Evolutionary conservation across 2,329 filamentous ascomycete species (phyloP).

Genomic region (Amauroascus niger): DNA sequence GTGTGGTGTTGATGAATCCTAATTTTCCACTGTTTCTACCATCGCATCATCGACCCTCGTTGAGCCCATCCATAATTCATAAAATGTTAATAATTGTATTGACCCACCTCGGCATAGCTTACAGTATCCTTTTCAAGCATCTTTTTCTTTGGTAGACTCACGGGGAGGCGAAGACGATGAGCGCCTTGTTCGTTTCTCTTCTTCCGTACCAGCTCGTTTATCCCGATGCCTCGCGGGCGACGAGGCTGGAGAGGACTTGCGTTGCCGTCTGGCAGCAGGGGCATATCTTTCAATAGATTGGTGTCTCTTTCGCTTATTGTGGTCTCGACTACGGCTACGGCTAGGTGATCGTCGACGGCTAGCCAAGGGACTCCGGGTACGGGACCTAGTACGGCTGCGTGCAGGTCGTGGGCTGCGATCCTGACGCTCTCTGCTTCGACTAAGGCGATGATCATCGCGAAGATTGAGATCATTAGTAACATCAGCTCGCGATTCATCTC

Average conservation of each 20-base stretch:
- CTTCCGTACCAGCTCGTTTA: slow-evolving; percentile 33
- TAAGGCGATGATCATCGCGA: slow-evolving; percentile 36
- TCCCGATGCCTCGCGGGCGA: slow-evolving; percentile 35
- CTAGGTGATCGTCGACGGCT: slow-evolving; percentile 26
- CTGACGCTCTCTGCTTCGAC: slow-evolving; percentile 30
- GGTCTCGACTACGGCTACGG: slow-evolving; percentile 23
- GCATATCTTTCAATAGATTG: slow-evolving; percentile 40
- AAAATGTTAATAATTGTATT: slow-evolving; percentile 11
- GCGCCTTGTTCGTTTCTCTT: slow-evolving; percentile 22
- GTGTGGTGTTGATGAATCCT: neutral
- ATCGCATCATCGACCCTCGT: neutral
- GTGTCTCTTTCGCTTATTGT: slow-evolving; percentile 34
- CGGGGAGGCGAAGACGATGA: slow-evolving; percentile 20
- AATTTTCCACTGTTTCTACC: neutral
- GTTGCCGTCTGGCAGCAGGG: slow-evolving; percentile 33
- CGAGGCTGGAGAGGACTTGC: slow-evolving; percentile 36
- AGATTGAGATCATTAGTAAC: slow-evolving; percentile 38
- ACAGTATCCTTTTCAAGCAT: slow-evolving; percentile 9
- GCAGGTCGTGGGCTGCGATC: slow-evolving; percentile 26
- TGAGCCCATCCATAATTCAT: neutral
- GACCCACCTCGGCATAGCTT: slow-evolving; percentile 27
- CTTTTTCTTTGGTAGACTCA: slow-evolving; percentile 6
- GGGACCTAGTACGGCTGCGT: slow-evolving; percentile 22
- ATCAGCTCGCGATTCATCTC: slow-evolving; percentile 41
- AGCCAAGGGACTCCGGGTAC: slow-evolving; percentile 23